These are phyloP conservation scores for Solanum tarapatanum DNA, from an alignment of 257 asterid genomes.

Conservation along the genomic window DNA sequence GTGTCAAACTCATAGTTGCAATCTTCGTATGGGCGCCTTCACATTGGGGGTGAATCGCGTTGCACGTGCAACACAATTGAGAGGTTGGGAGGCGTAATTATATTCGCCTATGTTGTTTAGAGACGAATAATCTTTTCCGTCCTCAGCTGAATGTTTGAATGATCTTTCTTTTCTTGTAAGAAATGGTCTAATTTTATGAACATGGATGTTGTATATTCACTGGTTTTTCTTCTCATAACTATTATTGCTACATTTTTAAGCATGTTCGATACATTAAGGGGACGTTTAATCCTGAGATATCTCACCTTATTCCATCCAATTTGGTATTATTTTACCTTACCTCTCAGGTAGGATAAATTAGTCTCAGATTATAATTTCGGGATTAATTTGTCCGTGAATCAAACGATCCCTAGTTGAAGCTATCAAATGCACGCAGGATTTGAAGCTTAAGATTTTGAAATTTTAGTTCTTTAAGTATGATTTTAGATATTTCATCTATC, in stretches of 20 bases:
- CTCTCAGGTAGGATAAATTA: background rate
- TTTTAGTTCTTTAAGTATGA: too few relatives aligned
- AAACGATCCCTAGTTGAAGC: too few relatives aligned
- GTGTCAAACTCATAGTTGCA: constrained; percentile 66
- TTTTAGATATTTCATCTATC: too few relatives aligned
- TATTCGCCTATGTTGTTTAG: background rate
- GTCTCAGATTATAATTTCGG: too few relatives aligned
- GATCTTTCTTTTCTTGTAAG: background rate
- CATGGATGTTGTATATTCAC: background rate
- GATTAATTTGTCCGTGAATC: too few relatives aligned
- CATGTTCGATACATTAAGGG: background rate
- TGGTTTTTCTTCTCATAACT: background rate
- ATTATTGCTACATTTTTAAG: background rate
- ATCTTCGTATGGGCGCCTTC: constrained; percentile 90
- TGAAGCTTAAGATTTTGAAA: too few relatives aligned
- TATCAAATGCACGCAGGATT: too few relatives aligned
- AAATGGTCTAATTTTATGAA: background rate
- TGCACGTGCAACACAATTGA: constrained; percentile 64
- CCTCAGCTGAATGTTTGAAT: background rate
- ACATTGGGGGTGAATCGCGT: constrained; percentile 79
- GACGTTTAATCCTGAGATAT: background rate
- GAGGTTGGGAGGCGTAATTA: constrained; percentile 82
- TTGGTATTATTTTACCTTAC: background rate
- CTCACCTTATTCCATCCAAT: background rate
- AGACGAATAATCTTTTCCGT: background rate